Conservation (phyloP, 2,329 filamentous ascomycete genomes). For the Aspergillus flavus region DNA sequence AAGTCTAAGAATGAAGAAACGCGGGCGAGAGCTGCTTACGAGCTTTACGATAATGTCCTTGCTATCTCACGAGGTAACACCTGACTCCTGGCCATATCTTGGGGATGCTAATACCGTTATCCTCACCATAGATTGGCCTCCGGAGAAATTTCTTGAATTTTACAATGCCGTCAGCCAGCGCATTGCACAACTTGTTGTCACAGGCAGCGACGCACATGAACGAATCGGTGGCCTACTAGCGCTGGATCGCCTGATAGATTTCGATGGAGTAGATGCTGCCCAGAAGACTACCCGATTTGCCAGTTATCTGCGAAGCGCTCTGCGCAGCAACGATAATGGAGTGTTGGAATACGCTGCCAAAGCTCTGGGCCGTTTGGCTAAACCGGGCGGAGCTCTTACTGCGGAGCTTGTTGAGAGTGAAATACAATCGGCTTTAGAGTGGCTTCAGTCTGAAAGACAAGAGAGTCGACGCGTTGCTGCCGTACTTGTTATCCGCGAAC, state of each 20-base stretch:
- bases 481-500: conserved; percentile 84
- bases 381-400: conserved; percentile 89
- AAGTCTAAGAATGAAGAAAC: conserved; percentile 58
- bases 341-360: conserved; percentile 89
- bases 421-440: conserved; percentile 93
- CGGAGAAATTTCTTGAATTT: conserved; percentile 75
- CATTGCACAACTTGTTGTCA: conserved; percentile 74
- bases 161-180: conserved; percentile 68
- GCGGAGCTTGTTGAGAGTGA: conserved; percentile 96
- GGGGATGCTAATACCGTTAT: conserved; percentile 16
- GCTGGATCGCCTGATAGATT: conserved; percentile 90
- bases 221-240: conserved; percentile 90
- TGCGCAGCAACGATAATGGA: conserved; percentile 86
- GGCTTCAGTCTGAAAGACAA: conserved; percentile 91
- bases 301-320: conserved; percentile 81
- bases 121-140: conserved; percentile 65
- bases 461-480: conserved; percentile 93
- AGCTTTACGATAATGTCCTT: conserved; percentile 50
- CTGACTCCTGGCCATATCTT: background rate
- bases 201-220: conserved; percentile 83
- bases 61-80: conserved; percentile 49
- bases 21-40: conserved; percentile 51
- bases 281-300: conserved; percentile 94
- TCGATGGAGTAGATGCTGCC: conserved; percentile 90
- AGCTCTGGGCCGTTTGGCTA: conserved; percentile 85